Evolutionary conservation across 257 asterid species (phyloP), one percentile per base, ranked within the genome.

Genomic region (Paraleonurus japonicus): DNA sequence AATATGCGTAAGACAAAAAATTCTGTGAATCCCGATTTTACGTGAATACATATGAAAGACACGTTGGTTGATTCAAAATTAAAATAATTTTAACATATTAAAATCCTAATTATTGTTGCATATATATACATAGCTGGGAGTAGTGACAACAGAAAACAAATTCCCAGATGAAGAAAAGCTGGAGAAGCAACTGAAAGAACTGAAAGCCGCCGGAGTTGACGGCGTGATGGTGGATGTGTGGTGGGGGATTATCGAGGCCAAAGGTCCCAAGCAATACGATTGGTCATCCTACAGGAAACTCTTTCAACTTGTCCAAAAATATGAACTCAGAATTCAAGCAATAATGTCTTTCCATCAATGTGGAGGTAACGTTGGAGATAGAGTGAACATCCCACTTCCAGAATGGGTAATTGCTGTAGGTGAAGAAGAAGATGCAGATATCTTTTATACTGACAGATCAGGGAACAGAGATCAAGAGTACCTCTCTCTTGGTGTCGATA

Each of bases 311-410:
- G 85, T 87, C 37, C 73, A 61, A 64, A 79, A 78, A 82, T 83
- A 81, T 68, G 87, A 89, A 13, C 65, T 92, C 45, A 82, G 83
- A 74, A 77, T 88, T 9, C 95, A 87, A 77, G 95, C 93, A 2
- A 90, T 92, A 55, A 85, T 88, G 97, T 92, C 98, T 3, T 90
- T 92, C 79, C 98, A 92, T 76, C 98, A 90, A 73, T 92, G 97
- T 23, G 96, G 96, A 20, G 95, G 98, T 55, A 90, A 90, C 41
- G 47, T 90, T 8, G 98, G 98, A 24, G 97, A 92, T 11, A 81
- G 47, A 8, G 96, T 87, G 12, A 67, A 68, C 73, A 84, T 88
- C 45, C 92, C 95, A 3, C 53, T 92, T 15, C 96, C 97, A 0
- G 58, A 79, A 11, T 88, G 98, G 98, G 83, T 92, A 33, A 87